Conservation (phyloP, 2,329 filamentous ascomycete genomes). For the Eurotiales sp. region DNA sequence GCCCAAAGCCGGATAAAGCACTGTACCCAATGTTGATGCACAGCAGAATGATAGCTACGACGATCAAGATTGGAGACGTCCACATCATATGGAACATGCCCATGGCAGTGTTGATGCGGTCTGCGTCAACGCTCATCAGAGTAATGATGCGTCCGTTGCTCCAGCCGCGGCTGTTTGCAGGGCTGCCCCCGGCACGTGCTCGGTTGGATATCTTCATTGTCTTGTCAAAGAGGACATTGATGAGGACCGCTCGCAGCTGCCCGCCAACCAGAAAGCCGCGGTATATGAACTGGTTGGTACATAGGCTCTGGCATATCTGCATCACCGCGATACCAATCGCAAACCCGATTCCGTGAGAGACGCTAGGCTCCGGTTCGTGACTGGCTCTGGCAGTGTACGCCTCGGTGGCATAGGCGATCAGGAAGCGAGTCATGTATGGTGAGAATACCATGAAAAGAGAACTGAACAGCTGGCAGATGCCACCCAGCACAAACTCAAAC, state of each 20-base stretch:
- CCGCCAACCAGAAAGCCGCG: slow-evolving; percentile 89
- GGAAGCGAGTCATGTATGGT: slow-evolving; percentile 78
- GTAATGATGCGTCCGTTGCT: slow-evolving; percentile 88
- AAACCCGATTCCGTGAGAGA: slow-evolving; percentile 74
- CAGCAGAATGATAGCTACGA: slow-evolving; percentile 76
- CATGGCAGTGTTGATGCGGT: slow-evolving; percentile 82
- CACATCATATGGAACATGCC: slow-evolving; percentile 89
- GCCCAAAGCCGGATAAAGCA: slow-evolving; percentile 79
- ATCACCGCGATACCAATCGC: slow-evolving; percentile 80
- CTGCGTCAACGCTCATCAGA: slow-evolving; percentile 92
- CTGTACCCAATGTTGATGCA: slow-evolving; percentile 86
- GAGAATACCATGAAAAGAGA: slow-evolving; percentile 72
- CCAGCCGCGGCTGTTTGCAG: slow-evolving; percentile 68
- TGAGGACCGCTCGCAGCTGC: slow-evolving; percentile 74
- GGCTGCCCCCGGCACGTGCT: slow-evolving; percentile 74
- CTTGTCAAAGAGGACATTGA: slow-evolving; percentile 87
- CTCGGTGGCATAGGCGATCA: slow-evolving; percentile 79
- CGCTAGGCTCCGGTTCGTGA: slow-evolving; percentile 56
- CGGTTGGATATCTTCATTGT: slow-evolving; percentile 83
- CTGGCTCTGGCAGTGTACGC: slow-evolving; percentile 65
- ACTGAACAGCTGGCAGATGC: slow-evolving; percentile 69
- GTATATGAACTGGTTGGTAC: slow-evolving; percentile 88
- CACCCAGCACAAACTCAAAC: slow-evolving; percentile 79
- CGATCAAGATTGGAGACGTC: slow-evolving; percentile 74
- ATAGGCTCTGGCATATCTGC: slow-evolving; percentile 77